Conservation (phyloP, 305 asterid species). For the Fraxinus paxiana region DNA sequence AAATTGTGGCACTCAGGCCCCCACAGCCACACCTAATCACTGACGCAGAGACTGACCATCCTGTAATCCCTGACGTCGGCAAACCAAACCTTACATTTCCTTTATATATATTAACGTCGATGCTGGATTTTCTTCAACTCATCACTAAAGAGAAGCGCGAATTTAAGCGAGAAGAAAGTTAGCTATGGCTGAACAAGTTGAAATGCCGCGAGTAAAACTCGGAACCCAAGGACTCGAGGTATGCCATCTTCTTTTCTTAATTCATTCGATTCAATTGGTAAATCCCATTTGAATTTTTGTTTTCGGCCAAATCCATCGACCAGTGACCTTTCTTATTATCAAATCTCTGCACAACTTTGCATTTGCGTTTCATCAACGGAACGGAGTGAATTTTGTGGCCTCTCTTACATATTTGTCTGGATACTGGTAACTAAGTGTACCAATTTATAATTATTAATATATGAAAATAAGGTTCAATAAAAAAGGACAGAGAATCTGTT, state of each 20-base stretch:
- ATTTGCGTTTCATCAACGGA: not conserved
- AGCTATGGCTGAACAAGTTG: constrained; percentile 32
- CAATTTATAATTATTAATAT: not conserved
- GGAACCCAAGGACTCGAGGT: constrained; percentile 24
- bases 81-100: not conserved
- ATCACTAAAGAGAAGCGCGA: not conserved
- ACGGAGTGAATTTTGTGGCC: not conserved
- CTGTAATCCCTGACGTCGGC: not conserved
- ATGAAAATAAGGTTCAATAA: not conserved
- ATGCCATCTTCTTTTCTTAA: not conserved
- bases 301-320: not conserved
- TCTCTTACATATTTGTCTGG: not conserved
- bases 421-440: not conserved
- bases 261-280: not conserved
- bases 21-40: not conserved
- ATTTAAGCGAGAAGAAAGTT: not conserved
- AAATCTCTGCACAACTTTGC: not conserved
- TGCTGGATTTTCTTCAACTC: not conserved
- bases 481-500: not conserved
- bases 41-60: not conserved
- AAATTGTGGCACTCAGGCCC: not conserved
- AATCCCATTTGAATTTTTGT: not conserved
- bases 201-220: constrained; percentile 40
- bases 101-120: not conserved
- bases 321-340: not conserved